phyloP scores from a whole-genome alignment of 495 filamentous ascomycete species.

The Podospora conica region DNA sequence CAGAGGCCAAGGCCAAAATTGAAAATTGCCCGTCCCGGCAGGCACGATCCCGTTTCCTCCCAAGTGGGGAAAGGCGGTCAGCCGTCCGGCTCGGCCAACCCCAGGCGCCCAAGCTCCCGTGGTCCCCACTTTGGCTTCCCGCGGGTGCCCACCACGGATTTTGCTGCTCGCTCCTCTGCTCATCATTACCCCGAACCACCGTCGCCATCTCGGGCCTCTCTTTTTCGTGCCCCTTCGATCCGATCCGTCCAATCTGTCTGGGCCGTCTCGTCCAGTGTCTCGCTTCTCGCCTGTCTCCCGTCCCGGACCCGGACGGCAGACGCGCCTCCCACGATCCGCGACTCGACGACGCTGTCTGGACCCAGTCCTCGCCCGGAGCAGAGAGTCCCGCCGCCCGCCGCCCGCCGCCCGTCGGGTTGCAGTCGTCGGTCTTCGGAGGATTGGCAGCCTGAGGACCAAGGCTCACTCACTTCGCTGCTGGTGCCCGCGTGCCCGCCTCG shows the following conservation, averaged over 20 bases:
- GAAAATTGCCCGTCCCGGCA: not conserved
- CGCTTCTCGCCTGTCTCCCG: not conserved
- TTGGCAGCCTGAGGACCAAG: not conserved
- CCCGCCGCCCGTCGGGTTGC: not conserved
- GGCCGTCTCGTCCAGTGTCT: not conserved
- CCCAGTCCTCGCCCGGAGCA: not conserved
- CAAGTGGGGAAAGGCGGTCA: not conserved
- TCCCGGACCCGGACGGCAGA: not conserved
- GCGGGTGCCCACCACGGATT: conserved; percentile 9
- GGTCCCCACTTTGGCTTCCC: not conserved
- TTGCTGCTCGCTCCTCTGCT: conserved; percentile 30
- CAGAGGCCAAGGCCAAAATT: too few relatives aligned
- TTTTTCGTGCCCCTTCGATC: not conserved
- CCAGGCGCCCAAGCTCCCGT: not conserved
- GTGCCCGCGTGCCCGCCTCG: too few relatives aligned
- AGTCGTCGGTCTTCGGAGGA: not conserved
- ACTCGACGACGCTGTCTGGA: not conserved
- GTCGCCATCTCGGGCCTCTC: not conserved
- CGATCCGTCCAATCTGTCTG: too few relatives aligned
- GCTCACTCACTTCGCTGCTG: too few relatives aligned
- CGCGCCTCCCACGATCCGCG: not conserved
- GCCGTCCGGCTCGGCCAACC: not conserved
- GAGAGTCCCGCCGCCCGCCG: not conserved
- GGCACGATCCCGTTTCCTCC: not conserved
- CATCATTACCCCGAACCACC: conserved; percentile 42